Evolutionary conservation across 2,329 filamentous ascomycete genomes (phyloP).

Genomic region (Penicillium sp.): DNA sequence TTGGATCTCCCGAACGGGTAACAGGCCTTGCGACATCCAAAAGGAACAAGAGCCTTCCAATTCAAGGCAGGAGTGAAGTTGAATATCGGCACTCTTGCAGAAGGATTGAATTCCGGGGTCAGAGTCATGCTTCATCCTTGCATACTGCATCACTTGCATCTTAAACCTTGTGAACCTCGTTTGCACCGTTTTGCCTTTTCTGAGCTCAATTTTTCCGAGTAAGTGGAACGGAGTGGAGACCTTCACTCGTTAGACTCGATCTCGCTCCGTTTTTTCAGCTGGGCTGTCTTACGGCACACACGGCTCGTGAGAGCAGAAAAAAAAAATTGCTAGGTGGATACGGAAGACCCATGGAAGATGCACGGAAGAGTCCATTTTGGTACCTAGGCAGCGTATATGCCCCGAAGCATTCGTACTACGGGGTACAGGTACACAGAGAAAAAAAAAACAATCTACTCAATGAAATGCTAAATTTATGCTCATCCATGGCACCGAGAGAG

Average conservation of each 20-base stretch:
- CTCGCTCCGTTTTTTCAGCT: slow-evolving; percentile 28
- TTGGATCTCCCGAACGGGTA: not conserved
- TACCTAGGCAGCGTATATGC: slow-evolving; percentile 1
- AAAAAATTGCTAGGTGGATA: slow-evolving; percentile 17
- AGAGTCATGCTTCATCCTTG: slow-evolving; percentile 18
- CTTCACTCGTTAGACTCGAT: slow-evolving; percentile 30
- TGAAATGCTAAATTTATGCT: not conserved
- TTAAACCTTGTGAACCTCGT: slow-evolving; percentile 7
- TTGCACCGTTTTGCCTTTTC: slow-evolving; percentile 6
- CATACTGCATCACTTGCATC: slow-evolving; percentile 25
- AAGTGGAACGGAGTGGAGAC: slow-evolving; percentile 30
- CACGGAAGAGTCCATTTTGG: slow-evolving; percentile 11
- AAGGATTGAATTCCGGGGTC: slow-evolving; percentile 6
- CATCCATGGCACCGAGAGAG: not conserved
- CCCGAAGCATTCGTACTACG: not conserved
- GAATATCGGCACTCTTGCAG: not conserved
- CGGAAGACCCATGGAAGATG: slow-evolving; percentile 24
- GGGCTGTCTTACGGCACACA: slow-evolving; percentile 15
- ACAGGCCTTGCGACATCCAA: not conserved
- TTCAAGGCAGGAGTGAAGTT: not conserved
- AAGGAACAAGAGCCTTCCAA: not conserved
- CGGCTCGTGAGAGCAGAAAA: slow-evolving; percentile 15
- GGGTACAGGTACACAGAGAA: not conserved
- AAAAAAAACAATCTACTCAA: too few relatives aligned
- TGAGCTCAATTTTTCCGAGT: slow-evolving; percentile 34